Evolutionary conservation across 139 green algal species (phyloP).

Genomic region (Penium margaritaceum): DNA sequence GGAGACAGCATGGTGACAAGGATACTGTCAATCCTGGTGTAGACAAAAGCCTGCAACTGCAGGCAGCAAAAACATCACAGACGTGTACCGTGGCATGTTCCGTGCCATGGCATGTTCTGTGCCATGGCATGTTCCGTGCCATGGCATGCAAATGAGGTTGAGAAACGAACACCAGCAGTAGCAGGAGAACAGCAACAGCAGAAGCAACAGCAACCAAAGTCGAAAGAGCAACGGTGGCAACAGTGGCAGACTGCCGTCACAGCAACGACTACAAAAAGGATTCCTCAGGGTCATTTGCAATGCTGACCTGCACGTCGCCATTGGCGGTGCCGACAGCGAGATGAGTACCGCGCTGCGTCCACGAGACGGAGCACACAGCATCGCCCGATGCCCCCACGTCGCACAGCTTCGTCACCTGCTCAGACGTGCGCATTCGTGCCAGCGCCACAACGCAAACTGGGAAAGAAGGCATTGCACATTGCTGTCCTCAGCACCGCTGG

Average conservation of each 20-base stretch:
- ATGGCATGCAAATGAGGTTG: too few relatives aligned
- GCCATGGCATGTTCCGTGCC: too few relatives aligned
- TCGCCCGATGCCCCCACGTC: constrained; percentile 68
- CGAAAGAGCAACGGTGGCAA: background rate
- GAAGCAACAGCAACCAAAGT: background rate
- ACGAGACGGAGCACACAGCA: constrained; percentile 76
- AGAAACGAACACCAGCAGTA: too few relatives aligned
- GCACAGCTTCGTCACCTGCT: constrained; percentile 83
- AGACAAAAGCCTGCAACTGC: too few relatives aligned
- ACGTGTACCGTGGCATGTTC: too few relatives aligned
- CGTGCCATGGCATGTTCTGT: too few relatives aligned
- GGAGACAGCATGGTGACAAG: too few relatives aligned
- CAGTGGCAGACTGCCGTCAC: too few relatives aligned
- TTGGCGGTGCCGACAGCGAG: constrained; percentile 76
- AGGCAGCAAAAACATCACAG: too few relatives aligned
- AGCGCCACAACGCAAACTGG: background rate
- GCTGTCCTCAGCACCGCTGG: background rate
- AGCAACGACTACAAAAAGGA: background rate
- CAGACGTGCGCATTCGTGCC: background rate
- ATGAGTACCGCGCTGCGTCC: constrained; percentile 79
- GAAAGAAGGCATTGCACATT: background rate
- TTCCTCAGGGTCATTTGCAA: background rate
- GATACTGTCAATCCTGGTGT: too few relatives aligned
- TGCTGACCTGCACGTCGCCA: constrained; percentile 63
- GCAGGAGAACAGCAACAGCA: too few relatives aligned